Conservation (phyloP, 805 yeast species). For the Metschnikowia arizonensis region DNA sequence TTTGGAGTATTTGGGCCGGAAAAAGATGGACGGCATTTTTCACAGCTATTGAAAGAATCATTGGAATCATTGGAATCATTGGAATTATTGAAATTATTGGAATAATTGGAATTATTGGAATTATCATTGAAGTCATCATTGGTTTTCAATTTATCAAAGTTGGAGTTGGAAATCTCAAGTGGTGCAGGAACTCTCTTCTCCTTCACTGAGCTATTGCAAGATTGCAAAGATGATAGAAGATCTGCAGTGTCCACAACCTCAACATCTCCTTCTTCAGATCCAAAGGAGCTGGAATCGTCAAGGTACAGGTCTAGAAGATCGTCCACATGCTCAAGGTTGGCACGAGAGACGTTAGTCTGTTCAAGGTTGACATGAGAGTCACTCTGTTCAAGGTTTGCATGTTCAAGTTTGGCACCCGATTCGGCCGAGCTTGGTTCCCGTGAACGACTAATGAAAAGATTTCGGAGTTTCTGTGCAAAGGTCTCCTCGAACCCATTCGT, state of each 20-base stretch:
- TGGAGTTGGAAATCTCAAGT: constrained; percentile 11
- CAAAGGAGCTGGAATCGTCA: constrained; percentile 31
- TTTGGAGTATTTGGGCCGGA: constrained; percentile 5
- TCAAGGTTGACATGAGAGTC: too few relatives aligned
- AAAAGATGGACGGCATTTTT: background rate
- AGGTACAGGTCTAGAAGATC: constrained; percentile 41
- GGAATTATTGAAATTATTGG: background rate
- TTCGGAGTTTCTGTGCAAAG: constrained; percentile 23
- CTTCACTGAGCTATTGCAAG: background rate
- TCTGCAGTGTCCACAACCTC: constrained; percentile 7
- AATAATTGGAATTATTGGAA: background rate
- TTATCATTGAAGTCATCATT: background rate
- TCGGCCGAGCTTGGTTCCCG: constrained; percentile 3
- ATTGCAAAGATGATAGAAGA: constrained; percentile 6
- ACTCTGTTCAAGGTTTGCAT: too few relatives aligned
- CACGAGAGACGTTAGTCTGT: too few relatives aligned
- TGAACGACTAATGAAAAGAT: constrained; percentile 24
- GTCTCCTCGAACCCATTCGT: background rate
- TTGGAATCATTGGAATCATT: background rate
- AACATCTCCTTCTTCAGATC: constrained; percentile 22
- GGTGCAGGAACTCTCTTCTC: constrained; percentile 13
- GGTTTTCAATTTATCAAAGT: constrained; percentile 5
- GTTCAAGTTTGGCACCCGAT: background rate
- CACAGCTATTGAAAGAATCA: background rate
- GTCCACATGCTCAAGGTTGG: constrained; percentile 35